These are phyloP conservation scores for Colletotrichum abscissum DNA, from an alignment of 2,329 filamentous ascomycete species.

Conservation along the genomic window DNA sequence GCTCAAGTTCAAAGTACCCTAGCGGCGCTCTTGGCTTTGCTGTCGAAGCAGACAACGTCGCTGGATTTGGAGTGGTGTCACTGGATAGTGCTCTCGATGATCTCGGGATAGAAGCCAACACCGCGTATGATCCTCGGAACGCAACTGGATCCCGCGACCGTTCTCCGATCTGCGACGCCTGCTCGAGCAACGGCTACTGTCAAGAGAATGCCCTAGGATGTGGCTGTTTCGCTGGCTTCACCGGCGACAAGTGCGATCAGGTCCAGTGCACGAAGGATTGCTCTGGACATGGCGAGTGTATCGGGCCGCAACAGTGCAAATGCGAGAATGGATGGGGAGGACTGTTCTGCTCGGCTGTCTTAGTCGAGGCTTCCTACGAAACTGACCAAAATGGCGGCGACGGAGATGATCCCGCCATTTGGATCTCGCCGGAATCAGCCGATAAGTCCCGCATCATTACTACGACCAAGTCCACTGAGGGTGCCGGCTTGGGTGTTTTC, in stretches of 20 bases:
- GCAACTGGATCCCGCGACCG: conserved; percentile 37
- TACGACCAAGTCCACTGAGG: conserved; percentile 61
- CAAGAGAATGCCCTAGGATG: conserved; percentile 43
- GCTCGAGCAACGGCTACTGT: conserved; percentile 52
- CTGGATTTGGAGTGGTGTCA: conserved; percentile 53
- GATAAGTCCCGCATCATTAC: conserved; percentile 61
- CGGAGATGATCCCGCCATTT: conserved; percentile 60
- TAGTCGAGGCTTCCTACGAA: conserved; percentile 53
- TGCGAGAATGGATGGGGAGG: conserved; percentile 57
- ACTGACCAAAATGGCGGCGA: conserved; percentile 57
- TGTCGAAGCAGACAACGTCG: conserved; percentile 51
- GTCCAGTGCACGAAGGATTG: conserved; percentile 54
- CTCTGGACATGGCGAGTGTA: conserved; percentile 53
- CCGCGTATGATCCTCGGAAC: conserved; percentile 49
- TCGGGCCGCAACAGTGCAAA: conserved; percentile 53
- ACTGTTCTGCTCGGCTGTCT: conserved; percentile 56
- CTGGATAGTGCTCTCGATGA: conserved; percentile 47
- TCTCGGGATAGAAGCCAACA: conserved; percentile 49
- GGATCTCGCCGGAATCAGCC: conserved; percentile 54
- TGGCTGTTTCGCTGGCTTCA: conserved; percentile 57
- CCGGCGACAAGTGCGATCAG: conserved; percentile 46
- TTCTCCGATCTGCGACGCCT: conserved; percentile 47
- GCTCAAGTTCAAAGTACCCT: conserved; percentile 46
- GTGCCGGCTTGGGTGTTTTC: conserved; percentile 61
- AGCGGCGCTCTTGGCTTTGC: conserved; percentile 53